Base-by-base conservation (phyloP, 106 monocot species). In the Alisma plantagoaquatica region DNA sequence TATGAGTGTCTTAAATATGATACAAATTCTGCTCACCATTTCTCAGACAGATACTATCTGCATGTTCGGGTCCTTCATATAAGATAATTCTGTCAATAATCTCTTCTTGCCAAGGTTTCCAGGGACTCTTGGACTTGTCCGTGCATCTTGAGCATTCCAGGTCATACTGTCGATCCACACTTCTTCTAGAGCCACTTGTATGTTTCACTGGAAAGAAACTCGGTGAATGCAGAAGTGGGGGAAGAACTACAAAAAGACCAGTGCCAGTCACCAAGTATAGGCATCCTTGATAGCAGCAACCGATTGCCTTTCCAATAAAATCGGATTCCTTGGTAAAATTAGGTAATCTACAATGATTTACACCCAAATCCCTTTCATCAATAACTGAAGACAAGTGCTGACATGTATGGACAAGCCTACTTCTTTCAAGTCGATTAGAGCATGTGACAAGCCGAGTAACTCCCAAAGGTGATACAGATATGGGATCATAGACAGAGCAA, bases 401-500 rank as follows among this genome's bases (percentile, higher is more conserved):
- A 32, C 64, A 57, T 11, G 70, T 75, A 49, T 88, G 80, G 51
- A 78, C 67, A 61, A 94, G 66, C 63, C 71, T 78, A 41, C 49
- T 70, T 53, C 63, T 38, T 49, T 54, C 70, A 9, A 54, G 51
- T 10, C 9, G 11, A 59, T 48, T 57, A 42, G 12, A 45, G 59
- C 46, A 53, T 69, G 54, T 67, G 27, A 80, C 48, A 19, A 88
- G 52, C 29, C 77, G 75, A 4, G 70, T 81, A 22, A 94, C 54
- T 67, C 94, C 94, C 75, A 84, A 78, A 38, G 84, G 70, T 51
- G 88, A 94, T 59, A 94, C 60, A 27, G 72, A 84, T 54, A 84
- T 58, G 22, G 41, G 62, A 45, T 65, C 65, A n/a, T 76, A 57
- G 9, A 32, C 54, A n/a, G 57, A 62, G 55, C 3, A 61, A 68